Base-by-base conservation (phyloP, 805 yeast genomes). In the Saccharomycopsis capsularis region DNA sequence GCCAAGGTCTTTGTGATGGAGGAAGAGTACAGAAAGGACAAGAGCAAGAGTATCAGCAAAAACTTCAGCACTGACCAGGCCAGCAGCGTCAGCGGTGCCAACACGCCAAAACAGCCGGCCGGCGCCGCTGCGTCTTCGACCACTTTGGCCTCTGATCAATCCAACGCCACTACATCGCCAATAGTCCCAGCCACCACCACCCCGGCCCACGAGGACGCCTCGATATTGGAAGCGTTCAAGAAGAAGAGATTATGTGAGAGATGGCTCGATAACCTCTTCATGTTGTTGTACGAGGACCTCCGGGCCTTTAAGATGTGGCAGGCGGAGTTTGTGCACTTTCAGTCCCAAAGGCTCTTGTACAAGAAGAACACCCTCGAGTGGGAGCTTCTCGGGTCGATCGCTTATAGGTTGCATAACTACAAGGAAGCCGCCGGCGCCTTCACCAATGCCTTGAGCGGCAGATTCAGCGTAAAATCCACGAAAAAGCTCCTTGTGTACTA, bases 281-380 rank as follows among this genome's bases (percentile, higher is more conserved):
- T 81, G 85, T 60, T 81, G 6, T 63, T 81, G 34, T 81, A 81
- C 58, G 87, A 81, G 57, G 95, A 85, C 61, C 71, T 85, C 58
- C 73, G 85, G 59, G 80, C 86, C 1, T 91, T 85, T 63, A 88
- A 96, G 1, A 76, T 87, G 74, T 91, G 96, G 93, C 90, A 89
- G 63, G 89, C 96, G 0, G 96, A 93, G 63, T 75, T 76, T 56
- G 77, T 89, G 54, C 96, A 91, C 65, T 83, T 85, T 67, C 89
- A 85, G 63, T 87, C 95, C 4, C 95, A 88, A 63, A 86, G 87
- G 64, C 73, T 87, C 63, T 81, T 79, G 39, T 85, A 83, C 63
- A 79, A 78, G 57, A 89, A 86, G 61, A 69, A 82, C 25, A 81
- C 96, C 0, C 68, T 84, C 50, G 97, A 90, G 65, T 90, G 97